Percentiles rank a stretch among this genome's conserved stretches.
phyloP scores from a whole-genome alignment of 106 monocot species.

The Acorus calamus region DNA sequence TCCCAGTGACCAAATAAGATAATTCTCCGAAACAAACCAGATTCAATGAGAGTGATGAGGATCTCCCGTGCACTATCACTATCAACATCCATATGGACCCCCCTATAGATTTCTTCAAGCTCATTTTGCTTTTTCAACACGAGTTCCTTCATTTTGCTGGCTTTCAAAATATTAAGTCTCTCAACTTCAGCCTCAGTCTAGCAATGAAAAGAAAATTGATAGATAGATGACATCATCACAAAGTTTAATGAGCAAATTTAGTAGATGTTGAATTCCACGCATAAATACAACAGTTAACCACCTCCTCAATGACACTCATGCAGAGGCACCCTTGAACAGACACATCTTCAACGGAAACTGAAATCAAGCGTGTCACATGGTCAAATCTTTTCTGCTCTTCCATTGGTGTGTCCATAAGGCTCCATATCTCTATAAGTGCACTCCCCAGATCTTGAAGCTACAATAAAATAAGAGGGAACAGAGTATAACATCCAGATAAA shows the following conservation, averaged over 20 bases:
- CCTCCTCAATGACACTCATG: constrained; percentile 63
- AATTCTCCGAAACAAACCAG: constrained; percentile 32
- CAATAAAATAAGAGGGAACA: constrained; percentile 2
- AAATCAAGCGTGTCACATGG: constrained; percentile 54
- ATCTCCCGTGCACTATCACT: constrained; percentile 29
- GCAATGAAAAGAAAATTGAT: not conserved
- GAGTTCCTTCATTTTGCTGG: constrained; percentile 75
- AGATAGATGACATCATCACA: no score
- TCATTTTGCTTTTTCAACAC: constrained; percentile 73
- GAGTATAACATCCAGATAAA: not conserved
- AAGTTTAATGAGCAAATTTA: no score
- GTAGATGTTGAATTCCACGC: no score
- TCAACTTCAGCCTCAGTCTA: constrained; percentile 65
- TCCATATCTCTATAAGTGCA: constrained; percentile 77
- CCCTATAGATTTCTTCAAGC: constrained; percentile 71
- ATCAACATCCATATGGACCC: constrained; percentile 67
- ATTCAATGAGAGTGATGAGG: constrained; percentile 59
- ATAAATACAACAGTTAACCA: not conserved
- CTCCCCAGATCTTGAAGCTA: constrained; percentile 74
- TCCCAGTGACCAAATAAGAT: no score
- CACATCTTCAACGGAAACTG: constrained; percentile 33
- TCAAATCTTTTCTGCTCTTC: constrained; percentile 56
- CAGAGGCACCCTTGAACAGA: constrained; percentile 46
- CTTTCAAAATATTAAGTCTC: constrained; percentile 65
- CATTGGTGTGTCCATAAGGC: constrained; percentile 58